Base-by-base conservation (phyloP, 805 yeast species). In the Yarrowia osloensis region DNA sequence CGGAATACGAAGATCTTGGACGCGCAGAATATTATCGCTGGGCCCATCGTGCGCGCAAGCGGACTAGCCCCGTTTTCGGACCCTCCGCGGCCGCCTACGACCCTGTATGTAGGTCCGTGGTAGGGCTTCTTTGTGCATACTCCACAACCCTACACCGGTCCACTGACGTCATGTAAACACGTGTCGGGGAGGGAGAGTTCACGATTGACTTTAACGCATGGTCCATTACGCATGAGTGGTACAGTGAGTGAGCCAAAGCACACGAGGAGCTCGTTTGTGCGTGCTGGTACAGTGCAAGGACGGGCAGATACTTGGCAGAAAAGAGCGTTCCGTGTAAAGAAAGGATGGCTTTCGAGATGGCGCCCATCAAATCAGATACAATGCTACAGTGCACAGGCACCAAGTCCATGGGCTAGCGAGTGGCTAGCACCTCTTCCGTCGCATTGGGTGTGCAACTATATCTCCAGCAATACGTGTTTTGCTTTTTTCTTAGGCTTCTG, bases 161-260 rank as follows among this genome's bases (percentile, higher is more conserved):
- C 26, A 1, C 61, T 54, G 61, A 54, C 61, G 61, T 54, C 61
- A 54, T 35, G 44, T 22, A 35, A 54, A 54, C 61, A 54, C 61
- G 61, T 54, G 61, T 54, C 44, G 44, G 40, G 15, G 40, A 8
- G 13, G 13, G 39, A 54, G 31, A 54, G 44, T 54, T 37, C 7
- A 24, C 61, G 61, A 54, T 54, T 54, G 61, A 54, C 61, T 54
- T 54, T 54, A 52, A 33, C 59, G 35, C 49, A 46, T n/a, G 31
- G 26, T 12, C 11, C n/a, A 42, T 15, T 19, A 6, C 13, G 44
- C 11, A n/a, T 11, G 24, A 9, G 24, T 40, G 24, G 26, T 19
- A 19, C 11, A 19, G 44, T 39, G 40, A 35, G 40, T 33, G 37
- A 33, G 31, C 8, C 8, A 4, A 28, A 28, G 31, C 4, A 28